Base-by-base conservation (phyloP, 192 early-diverging fungal species). In the Cetraspora pellucida region DNA sequence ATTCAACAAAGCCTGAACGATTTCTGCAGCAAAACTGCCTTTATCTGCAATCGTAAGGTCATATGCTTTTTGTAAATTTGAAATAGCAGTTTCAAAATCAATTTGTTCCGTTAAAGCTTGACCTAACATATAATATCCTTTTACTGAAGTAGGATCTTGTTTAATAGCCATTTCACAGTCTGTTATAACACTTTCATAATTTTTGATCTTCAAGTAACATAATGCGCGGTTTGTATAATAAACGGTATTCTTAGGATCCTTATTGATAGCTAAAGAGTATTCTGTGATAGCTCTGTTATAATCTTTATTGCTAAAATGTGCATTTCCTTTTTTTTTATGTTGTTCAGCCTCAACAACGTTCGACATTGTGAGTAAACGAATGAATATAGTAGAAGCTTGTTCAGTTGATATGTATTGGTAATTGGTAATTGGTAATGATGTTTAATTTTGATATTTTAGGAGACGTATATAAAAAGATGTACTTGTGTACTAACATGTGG, bases 181-280 rank as follows among this genome's bases (percentile, higher is more conserved):
- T n/a, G 60, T 61, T 9, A 91, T 82, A 16, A 86, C 88, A 21
- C 86, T 80, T 28, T 85, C 72, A 67, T 80, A 90, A 47, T 89
- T 80, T 19, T 87, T 85, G 21, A 93, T 79, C 84, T 88, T 89
- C 28, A 93, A 85, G 65, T 89, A 90, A 70, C 90, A 92, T 13
- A 94, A 85, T 14, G 94, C 94, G 13, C 95, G 82, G 74, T 96
- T 96, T n/a, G 92, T 93, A 79, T 90, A 96, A 78, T 93, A 96
- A 4, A 87, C 80, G 19, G 89, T 80, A 55, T 89, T 85, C 10
- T 46, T 80, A 2, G 91, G 85, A 74, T 90, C 83, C 70, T 92
- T 81, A 75, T 90, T 90, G 74, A 94, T 93, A 10, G 92, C 93
- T n/a, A 81, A 88, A 8, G 91, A 83, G 77, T 94, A 94, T 69